Conservation (phyloP, 1,284 basidiomycete genomes). For the Leccinum griseonigrum region DNA sequence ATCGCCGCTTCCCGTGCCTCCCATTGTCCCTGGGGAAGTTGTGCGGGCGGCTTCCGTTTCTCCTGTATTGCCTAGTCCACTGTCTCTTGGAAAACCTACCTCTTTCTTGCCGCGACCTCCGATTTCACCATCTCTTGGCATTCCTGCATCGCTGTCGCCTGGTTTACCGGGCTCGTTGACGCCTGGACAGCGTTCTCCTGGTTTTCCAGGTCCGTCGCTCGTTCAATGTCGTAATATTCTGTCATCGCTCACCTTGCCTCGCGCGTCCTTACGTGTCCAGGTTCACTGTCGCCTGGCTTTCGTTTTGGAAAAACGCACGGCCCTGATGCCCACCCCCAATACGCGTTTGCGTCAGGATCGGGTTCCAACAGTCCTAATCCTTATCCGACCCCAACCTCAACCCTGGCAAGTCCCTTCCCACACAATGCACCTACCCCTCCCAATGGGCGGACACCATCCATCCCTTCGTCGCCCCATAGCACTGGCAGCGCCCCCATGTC, state of each 20-base stretch:
- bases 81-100: conserved; percentile 10
- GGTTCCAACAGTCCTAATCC: not conserved
- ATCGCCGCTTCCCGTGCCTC: conserved; percentile 14
- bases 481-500: conserved; percentile 19
- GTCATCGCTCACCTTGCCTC: conserved; percentile 4
- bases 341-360: not conserved
- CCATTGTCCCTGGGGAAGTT: conserved; percentile 6
- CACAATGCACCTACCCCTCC: not conserved
- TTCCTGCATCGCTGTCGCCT: conserved; percentile 20
- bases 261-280: conserved; percentile 12
- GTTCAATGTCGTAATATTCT: conserved; percentile 7
- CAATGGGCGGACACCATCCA: conserved; percentile 3
- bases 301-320: conserved; percentile 10
- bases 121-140: conserved; percentile 1
- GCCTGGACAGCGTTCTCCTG: conserved; percentile 24
- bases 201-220: conserved; percentile 22
- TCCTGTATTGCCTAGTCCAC: conserved; percentile 17
- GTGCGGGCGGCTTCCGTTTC: conserved; percentile 12
- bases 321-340: not conserved
- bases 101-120: conserved; percentile 1
- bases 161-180: conserved; percentile 20
- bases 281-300: conserved; percentile 24
- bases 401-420: conserved; percentile 1
- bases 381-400: conserved; percentile 4
- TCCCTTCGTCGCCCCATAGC: conserved; percentile 6